Percentiles rank a stretch among this genome's conserved stretches.
phyloP scores from a whole-genome alignment of 1,284 basidiomycete species.

The Leucoagaricus sp. region DNA sequence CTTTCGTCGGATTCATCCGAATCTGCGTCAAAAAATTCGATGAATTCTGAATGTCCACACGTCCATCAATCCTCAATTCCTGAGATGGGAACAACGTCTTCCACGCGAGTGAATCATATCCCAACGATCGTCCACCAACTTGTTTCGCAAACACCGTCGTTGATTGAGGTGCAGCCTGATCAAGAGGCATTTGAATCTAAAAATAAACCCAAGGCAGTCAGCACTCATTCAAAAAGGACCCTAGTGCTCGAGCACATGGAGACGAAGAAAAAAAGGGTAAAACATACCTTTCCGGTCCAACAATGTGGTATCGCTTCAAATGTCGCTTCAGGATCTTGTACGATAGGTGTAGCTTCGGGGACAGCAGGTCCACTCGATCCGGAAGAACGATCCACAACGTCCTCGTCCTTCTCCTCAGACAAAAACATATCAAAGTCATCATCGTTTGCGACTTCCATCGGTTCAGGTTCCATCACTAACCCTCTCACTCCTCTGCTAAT shows the following conservation, averaged over 20 bases:
- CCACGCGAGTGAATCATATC: conserved; percentile 63
- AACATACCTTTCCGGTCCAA: conserved; percentile 71
- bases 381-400: conserved; percentile 25
- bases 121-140: conserved; percentile 62
- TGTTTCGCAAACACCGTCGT: conserved; percentile 72
- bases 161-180: conserved; percentile 65
- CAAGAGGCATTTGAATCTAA: conserved; percentile 77
- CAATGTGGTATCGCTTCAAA: conserved; percentile 53
- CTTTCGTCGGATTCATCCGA: conserved; percentile 75
- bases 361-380: background rate
- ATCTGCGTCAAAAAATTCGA: conserved; percentile 76
- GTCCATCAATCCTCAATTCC: conserved; percentile 73
- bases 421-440: conserved; percentile 84
- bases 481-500: conserved; percentile 30
- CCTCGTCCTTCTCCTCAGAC: conserved; percentile 53
- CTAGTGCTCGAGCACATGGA: too few relatives aligned
- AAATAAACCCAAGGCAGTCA: conserved; percentile 13
- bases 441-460: conserved; percentile 55
- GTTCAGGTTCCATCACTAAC: conserved; percentile 48
- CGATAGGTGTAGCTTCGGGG: conserved; percentile 8
- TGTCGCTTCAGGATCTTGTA: conserved; percentile 22
- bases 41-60: conserved; percentile 76
- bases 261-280: background rate
- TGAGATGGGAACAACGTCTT: conserved; percentile 70
- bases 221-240: background rate